phyloP scores from a whole-genome alignment of 2,329 filamentous ascomycete species.

The Colletotrichum sp. region DNA sequence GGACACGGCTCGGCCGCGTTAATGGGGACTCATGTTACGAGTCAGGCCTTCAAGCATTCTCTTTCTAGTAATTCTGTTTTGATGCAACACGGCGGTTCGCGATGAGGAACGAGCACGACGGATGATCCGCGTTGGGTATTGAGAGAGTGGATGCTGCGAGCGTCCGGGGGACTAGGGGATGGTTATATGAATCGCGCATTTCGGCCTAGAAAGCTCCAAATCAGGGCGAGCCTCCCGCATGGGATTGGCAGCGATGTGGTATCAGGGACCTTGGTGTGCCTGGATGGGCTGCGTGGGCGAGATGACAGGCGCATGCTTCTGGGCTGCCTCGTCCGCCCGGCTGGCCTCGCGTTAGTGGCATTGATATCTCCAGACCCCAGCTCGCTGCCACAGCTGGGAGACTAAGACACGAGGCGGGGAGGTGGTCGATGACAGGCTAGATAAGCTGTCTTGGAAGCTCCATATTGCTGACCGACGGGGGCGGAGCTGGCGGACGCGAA shows the following conservation, averaged over 20 bases:
- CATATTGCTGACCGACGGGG: not conserved
- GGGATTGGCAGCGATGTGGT: not conserved
- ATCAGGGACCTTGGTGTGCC: not conserved
- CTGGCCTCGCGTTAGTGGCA: not conserved
- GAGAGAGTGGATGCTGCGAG: not conserved
- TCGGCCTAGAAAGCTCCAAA: not conserved
- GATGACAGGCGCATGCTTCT: not conserved
- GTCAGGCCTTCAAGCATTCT: not conserved
- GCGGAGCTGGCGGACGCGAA: not conserved
- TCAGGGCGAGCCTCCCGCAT: not conserved
- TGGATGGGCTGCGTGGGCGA: not conserved
- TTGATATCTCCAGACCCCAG: not conserved
- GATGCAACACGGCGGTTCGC: not conserved
- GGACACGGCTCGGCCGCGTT: not conserved
- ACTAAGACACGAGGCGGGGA: not conserved
- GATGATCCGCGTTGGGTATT: not conserved
- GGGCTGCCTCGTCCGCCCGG: not conserved
- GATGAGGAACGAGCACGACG: not conserved
- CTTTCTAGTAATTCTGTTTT: not conserved
- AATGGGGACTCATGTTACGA: not conserved
- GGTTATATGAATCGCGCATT: not conserved
- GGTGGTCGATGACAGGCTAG: not conserved
- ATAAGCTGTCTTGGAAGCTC: not conserved
- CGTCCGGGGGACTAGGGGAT: not conserved
- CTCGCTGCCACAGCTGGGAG: not conserved